phyloP scores from a whole-genome alignment of 2,329 filamentous ascomycete species.

The Colletotrichum higginsianum region DNA sequence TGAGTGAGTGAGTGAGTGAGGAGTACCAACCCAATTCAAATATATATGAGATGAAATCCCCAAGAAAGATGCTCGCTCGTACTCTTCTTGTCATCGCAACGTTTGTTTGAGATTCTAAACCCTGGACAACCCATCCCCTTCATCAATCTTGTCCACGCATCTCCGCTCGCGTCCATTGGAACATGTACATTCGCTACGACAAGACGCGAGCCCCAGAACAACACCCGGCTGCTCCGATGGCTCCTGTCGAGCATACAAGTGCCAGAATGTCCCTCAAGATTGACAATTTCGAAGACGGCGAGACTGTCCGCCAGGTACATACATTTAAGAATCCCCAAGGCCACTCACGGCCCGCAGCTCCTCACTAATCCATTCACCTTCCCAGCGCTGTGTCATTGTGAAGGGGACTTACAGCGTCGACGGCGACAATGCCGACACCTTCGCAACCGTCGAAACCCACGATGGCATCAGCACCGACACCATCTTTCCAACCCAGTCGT shows the following conservation, averaged over 20 bases:
- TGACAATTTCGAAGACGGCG: conserved; percentile 15
- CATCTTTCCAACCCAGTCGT: conserved; percentile 33
- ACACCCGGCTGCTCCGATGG: not conserved
- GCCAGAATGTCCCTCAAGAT: conserved; percentile 2
- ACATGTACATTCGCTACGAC: conserved; percentile 8
- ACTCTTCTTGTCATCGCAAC: not conserved
- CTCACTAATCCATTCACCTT: not conserved
- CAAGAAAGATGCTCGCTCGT: not conserved
- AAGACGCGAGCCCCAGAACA: not conserved
- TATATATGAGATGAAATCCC: not conserved
- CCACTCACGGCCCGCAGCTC: not conserved
- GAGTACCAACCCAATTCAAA: no score
- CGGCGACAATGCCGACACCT: not conserved
- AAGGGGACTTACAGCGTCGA: conserved; percentile 7
- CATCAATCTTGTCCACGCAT: not conserved
- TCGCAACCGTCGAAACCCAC: conserved; percentile 6
- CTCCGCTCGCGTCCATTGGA: not conserved
- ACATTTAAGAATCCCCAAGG: not conserved
- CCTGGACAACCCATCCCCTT: not conserved
- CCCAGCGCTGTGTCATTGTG: conserved; percentile 32
- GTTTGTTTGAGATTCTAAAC: no score
- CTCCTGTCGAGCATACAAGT: not conserved
- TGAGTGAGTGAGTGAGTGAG: no score
- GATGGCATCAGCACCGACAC: not conserved
- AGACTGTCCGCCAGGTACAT: conserved; percentile 31